Evolutionary conservation across 306 rosid species (phyloP), one percentile per base, ranked within the genome.

Genomic region (Castanea crenata): DNA sequence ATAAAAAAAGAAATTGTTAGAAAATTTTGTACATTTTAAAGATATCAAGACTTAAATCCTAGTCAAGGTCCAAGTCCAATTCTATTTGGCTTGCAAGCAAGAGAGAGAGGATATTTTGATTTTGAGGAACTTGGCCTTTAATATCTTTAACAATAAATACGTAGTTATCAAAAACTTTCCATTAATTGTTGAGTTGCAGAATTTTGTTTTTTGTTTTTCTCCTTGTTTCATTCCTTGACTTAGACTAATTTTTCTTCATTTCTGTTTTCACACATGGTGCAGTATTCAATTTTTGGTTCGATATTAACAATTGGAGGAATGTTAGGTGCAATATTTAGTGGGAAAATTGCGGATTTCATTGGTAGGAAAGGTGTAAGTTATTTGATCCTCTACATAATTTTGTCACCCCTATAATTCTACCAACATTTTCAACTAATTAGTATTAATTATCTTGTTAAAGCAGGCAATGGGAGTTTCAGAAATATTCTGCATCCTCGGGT

Each of bases 381-480:
- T 71, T 20, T 63, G 5, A 12, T 63, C 15, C 46, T 41, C 46
- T 41, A 41, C 8, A 41, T 41, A 41, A 2, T 41, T 41, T 41
- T 41, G 46, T 41, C 12, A 41, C 46, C 46, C 46, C 41, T 27
- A 32, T 63, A 63, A 63, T 63, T 63, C 38, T 27, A 34, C 32
- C 38, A 8, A 19, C 9, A 18, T 29, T 51, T 68, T 57, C 5
- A 68, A 21, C 35, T 62, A 77, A 15, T 29, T 21, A 31, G 67
- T 5, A 38, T 83, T 31, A 64, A 58, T 21, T 84, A 27, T 68
- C 79, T 19, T 82, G 29, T 41, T 78, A 72, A 27, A 75, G 46
- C 86, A 92, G 98, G 86, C 97, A 18, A 94, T 92, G 98, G 89
- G 91, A 16, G 80, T 88, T 76, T 83, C 98, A 1, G 83, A 92